Conservation (phyloP, 306 rosid species). For the Trifolium dubium region DNA sequence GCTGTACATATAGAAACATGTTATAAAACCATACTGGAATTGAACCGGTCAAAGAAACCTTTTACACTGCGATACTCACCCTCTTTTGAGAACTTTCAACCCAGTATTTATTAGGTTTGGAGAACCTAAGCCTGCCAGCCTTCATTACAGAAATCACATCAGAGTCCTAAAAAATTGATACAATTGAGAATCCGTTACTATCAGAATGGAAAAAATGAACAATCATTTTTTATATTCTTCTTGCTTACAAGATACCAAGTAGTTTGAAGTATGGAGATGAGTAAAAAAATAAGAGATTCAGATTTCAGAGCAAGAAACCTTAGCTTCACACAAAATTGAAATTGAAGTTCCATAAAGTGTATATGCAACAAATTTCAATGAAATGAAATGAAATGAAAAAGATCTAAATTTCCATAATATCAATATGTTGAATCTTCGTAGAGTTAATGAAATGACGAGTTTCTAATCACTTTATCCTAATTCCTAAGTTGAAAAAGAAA, state of each 20-base stretch:
- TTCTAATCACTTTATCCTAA: conserved; percentile 7
- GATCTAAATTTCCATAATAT: too few species aligned
- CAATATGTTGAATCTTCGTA: not conserved
- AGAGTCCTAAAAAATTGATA: conserved; percentile 55
- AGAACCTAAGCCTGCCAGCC: conserved; percentile 77
- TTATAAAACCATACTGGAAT: not conserved
- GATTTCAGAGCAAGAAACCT: conserved; percentile 1
- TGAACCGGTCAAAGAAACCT: conserved; percentile 27
- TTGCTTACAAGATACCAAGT: not conserved
- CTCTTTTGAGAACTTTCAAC: conserved; percentile 89
- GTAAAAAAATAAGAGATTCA: conserved; percentile 8
- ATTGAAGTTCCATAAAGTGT: not conserved
- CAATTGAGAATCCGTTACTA: conserved; percentile 15
- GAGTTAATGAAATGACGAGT: not conserved
- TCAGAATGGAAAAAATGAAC: conserved; percentile 10
- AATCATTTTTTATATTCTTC: conserved; percentile 23
- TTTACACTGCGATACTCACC: conserved; percentile 55
- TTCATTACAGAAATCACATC: conserved; percentile 77
- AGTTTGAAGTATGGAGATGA: not conserved
- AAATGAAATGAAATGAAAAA: not conserved
- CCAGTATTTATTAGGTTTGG: conserved; percentile 92
- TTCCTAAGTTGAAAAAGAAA: not conserved
- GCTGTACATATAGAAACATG: not conserved
- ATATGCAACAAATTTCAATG: not conserved
- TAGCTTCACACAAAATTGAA: not conserved